These are phyloP conservation scores for Powellomyces hirtus DNA, from an alignment of 192 early-diverging fungal genomes.

Conservation along the genomic window DNA sequence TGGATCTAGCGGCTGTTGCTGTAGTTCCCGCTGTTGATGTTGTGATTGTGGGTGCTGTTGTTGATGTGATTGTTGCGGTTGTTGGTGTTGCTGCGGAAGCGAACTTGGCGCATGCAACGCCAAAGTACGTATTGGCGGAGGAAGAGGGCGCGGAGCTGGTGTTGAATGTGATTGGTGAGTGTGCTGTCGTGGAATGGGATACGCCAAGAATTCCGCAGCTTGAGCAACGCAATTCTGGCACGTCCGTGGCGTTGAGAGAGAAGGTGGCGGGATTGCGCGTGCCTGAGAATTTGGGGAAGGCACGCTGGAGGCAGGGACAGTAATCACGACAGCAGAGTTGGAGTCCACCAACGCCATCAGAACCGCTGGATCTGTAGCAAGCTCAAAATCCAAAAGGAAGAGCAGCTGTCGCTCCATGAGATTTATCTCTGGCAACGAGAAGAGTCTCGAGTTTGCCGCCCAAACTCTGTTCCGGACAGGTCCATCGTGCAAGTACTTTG, in stretches of 20 bases:
- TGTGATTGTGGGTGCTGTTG: neutral
- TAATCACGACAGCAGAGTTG: neutral
- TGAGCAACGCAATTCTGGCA: neutral
- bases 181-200: neutral
- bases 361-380: neutral
- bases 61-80: neutral
- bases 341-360: neutral
- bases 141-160: neutral
- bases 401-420: constrained; percentile 48
- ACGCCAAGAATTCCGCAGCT: neutral
- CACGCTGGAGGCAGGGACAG: neutral
- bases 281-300: neutral
- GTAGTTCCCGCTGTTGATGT: neutral
- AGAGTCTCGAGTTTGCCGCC: constrained; percentile 12
- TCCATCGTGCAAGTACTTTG: constrained; percentile 35
- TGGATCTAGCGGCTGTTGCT: neutral
- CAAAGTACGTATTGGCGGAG: neutral
- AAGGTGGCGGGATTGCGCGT: neutral
- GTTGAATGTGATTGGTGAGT: neutral
- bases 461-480: constrained; percentile 34
- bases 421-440: constrained; percentile 41
- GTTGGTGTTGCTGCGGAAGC: neutral
- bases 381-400: constrained; percentile 28
- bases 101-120: neutral
- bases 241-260: neutral